Evolutionary conservation across 2,329 filamentous ascomycete species (phyloP).

Genomic region (Diaporthe ampelina): DNA sequence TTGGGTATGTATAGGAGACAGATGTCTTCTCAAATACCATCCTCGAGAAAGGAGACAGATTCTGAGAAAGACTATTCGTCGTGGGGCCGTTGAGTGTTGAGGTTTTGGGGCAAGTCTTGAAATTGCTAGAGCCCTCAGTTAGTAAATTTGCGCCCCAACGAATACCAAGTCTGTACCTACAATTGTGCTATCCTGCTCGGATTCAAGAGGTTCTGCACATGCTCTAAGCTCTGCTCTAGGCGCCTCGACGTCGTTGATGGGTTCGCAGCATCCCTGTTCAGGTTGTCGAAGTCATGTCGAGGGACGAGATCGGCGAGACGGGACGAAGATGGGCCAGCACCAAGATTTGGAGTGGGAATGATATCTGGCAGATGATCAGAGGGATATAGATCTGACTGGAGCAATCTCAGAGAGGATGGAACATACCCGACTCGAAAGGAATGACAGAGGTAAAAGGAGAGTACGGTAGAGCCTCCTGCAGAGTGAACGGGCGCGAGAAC

Average conservation of each 20-base stretch:
- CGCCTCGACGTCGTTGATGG: slow-evolving; percentile 72
- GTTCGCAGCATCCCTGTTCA: slow-evolving; percentile 78
- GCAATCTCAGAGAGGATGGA: not conserved
- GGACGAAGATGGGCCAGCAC: slow-evolving; percentile 66
- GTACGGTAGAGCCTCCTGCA: slow-evolving; percentile 85
- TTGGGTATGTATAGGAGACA: slow-evolving; percentile 56
- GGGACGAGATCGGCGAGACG: slow-evolving; percentile 66
- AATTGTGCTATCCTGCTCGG: slow-evolving; percentile 78
- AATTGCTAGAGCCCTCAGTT: slow-evolving; percentile 64
- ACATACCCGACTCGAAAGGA: slow-evolving; percentile 80
- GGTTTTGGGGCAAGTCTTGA: slow-evolving; percentile 64
- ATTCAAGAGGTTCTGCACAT: slow-evolving; percentile 81
- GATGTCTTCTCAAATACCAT: slow-evolving; percentile 61
- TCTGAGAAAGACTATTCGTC: slow-evolving; percentile 54
- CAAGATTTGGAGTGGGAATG: slow-evolving; percentile 74
- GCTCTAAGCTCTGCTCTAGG: slow-evolving; percentile 78
- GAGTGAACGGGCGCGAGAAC: slow-evolving; percentile 66
- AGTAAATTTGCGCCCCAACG: slow-evolving; percentile 25
- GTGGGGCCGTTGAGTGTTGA: slow-evolving; percentile 47
- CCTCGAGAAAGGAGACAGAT: slow-evolving; percentile 65
- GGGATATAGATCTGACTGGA: not conserved
- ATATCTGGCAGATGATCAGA: slow-evolving; percentile 64
- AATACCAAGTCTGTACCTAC: slow-evolving; percentile 57
- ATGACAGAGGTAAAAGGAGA: slow-evolving; percentile 85
- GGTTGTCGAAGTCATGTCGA: slow-evolving; percentile 70